These are phyloP conservation scores for Panaeolus cyanescens DNA, from an alignment of 768 basidiomycete species.

Conservation along the genomic window DNA sequence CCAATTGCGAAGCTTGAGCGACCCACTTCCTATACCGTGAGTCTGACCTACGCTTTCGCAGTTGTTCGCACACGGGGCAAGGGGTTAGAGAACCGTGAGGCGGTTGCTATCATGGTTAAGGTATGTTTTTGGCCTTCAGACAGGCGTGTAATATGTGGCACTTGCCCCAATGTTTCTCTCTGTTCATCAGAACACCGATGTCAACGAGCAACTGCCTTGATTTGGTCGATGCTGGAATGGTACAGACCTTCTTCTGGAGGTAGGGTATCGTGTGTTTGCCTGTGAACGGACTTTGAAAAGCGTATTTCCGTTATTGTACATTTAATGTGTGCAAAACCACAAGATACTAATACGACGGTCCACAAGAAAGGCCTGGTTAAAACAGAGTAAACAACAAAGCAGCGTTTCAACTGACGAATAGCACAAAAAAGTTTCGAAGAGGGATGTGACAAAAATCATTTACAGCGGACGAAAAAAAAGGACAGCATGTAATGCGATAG, in stretches of 20 bases:
- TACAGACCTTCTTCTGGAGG: too few species aligned
- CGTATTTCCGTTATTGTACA: not conserved
- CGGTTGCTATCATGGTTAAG: not conserved
- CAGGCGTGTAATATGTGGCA: too few species aligned
- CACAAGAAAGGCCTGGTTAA: not conserved
- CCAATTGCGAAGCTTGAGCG: not conserved
- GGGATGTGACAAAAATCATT: not conserved
- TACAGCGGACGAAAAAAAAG: not conserved
- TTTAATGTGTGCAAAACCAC: not conserved
- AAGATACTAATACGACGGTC: slow-evolving; percentile 2
- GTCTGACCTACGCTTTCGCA: not conserved
- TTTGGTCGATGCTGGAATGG: too few species aligned
- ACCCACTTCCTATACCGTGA: not conserved
- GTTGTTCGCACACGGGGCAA: slow-evolving; percentile 1
- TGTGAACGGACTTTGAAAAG: not conserved
- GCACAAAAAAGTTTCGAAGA: not conserved
- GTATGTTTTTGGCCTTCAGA: too few species aligned
- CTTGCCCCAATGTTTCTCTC: too few species aligned
- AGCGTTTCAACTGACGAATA: not conserved
- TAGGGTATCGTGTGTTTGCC: not conserved
- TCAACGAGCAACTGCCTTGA: too few species aligned
- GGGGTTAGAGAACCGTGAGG: not conserved
- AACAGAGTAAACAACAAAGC: not conserved
- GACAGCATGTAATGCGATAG: not conserved
- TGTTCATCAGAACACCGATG: too few species aligned